A percentile compares a stretch with the other conserved stretches of the same genome.
Evolutionary conservation across 768 basidiomycete species (phyloP).

Genomic region (Mycena metata): DNA sequence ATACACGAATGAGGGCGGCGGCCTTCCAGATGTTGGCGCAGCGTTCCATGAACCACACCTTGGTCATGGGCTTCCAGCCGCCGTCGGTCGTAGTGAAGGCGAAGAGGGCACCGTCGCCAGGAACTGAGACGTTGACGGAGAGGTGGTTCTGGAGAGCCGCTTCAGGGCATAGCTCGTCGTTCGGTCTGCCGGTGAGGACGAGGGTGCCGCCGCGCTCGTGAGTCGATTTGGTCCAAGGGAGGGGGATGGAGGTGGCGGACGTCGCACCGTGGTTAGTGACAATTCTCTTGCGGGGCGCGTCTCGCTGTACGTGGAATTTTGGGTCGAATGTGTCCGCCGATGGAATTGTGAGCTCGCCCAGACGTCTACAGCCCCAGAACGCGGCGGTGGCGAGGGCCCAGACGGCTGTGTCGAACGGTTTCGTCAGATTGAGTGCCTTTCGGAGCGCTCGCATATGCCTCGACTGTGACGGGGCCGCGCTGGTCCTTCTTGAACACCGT

Average conservation of each 20-base stretch:
- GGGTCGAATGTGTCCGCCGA: not conserved
- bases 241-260: constrained; percentile 37
- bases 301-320: not conserved
- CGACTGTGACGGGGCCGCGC: constrained; percentile 45
- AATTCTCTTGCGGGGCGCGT: constrained; percentile 1
- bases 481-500: not conserved
- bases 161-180: constrained; percentile 38
- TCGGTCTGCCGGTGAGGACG: constrained; percentile 29
- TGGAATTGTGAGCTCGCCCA: too few relatives aligned
- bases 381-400: constrained; percentile 50
- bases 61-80: constrained; percentile 23
- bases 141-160: constrained; percentile 41
- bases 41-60: constrained; percentile 28
- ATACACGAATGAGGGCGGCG: constrained; percentile 22
- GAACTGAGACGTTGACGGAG: constrained; percentile 32
- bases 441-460: constrained; percentile 47
- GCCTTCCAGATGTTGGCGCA: constrained; percentile 37
- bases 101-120: constrained; percentile 30
- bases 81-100: constrained; percentile 9
- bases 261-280: constrained; percentile 5
- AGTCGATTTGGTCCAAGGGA: constrained; percentile 53
- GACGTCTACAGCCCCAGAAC: constrained; percentile 51
- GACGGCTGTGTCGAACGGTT: constrained; percentile 49
- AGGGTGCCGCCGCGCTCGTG: constrained; percentile 27
- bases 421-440: constrained; percentile 38